Base-by-base conservation (phyloP, 306 rosid genomes). In the Corylus heterophylla region DNA sequence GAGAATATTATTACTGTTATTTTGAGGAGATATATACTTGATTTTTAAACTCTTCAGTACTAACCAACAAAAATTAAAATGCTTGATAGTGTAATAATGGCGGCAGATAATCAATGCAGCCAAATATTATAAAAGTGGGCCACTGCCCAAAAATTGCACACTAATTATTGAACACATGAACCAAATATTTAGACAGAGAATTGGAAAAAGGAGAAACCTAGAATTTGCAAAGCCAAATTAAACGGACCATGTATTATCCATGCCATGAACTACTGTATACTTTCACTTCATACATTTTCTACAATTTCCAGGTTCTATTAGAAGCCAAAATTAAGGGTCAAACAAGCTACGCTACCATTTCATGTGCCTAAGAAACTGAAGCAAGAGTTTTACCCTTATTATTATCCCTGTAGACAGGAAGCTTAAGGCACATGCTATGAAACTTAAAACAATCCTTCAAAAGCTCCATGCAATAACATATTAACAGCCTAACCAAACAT, bases 1-100 rank as follows among this genome's bases (percentile, higher is more conserved):
- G 79, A 82, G 79, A 80, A 83, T 59, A 59, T 69, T 68, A 63
- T 66, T 68, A n/a, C 72, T 42, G 51, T 39, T 68, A 39, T 9
- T 68, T 68, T 44, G 14, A 4, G 25, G 9, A 12, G 16, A 42
- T 18, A 68, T 39, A n/a, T n/a, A 3, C 27, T 18, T 68, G 51
- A 10, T 37, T n/a, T 68, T 17, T 18, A 42, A 68, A 20, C 3
- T 54, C 39, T 39, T 49, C 61, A 35, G 39, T 42, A 42, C 45
- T 6, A 42, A 42, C 45, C 45, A 5, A 42, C 5, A 42, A 42
- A 42, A 39, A 39, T 39, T 4, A 9, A 4, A 20, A 69, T 74
- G 18, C 44, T 42, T 42, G 11, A 7, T 16, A 8, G 48, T 18
- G 12, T 7, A 39, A 42, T 42, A 39, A 2, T 17, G 22, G 51